Percentiles rank a stretch among this genome's conserved stretches.
These are phyloP conservation scores for Gentiana macrophylla DNA, from an alignment of 257 asterid species.

Conservation along the genomic window DNA sequence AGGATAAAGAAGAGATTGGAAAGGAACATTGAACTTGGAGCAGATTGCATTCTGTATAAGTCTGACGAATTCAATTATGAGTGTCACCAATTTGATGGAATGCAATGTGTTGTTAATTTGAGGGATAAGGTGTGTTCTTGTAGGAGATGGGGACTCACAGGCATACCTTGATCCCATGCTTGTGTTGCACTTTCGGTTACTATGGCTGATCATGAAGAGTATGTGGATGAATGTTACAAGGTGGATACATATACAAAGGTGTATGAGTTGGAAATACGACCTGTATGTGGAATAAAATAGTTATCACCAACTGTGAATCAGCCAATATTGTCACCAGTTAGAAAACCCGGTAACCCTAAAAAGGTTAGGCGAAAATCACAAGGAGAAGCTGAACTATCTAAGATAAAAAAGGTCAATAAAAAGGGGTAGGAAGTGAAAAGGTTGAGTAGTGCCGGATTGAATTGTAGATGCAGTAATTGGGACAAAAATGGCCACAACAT, in stretches of 20 bases:
- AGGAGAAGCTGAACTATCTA: background rate
- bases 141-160: background rate
- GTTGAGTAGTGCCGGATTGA: no score
- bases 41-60: no score
- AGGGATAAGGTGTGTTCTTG: background rate
- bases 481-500: no score
- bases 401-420: no score
- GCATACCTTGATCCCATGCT: background rate
- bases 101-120: background rate
- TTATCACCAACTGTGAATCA: background rate
- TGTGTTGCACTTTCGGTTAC: background rate
- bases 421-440: no score
- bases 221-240: background rate
- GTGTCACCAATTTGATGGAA: no score
- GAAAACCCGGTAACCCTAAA: background rate
- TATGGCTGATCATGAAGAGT: background rate
- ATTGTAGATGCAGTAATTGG: no score
- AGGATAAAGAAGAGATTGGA: background rate
- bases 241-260: background rate
- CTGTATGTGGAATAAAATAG: background rate
- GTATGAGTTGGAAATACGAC: background rate
- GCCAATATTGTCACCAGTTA: background rate
- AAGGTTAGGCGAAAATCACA: background rate
- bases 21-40: background rate
- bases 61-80: no score